phyloP scores from a whole-genome alignment of 768 basidiomycete species.

The Leucocoprinus leucothites region DNA sequence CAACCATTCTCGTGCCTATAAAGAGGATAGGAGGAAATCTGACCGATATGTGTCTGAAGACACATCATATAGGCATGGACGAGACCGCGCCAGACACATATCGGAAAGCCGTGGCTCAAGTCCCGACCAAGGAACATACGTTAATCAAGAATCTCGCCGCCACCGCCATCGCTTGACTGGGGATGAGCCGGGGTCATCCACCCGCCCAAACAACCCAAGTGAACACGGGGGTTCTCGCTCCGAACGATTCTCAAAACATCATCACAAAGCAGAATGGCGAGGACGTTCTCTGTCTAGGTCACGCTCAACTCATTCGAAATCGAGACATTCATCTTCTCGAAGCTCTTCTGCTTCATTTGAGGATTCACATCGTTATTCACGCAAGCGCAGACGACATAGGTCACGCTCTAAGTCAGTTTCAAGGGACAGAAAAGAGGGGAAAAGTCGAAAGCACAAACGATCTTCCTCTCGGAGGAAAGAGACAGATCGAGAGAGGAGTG shows the following conservation, averaged over 20 bases:
- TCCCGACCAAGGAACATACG: not conserved
- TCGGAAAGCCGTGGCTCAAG: not conserved
- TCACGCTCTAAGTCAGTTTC: constrained; percentile 13
- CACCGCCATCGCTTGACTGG: not conserved
- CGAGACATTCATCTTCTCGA: constrained; percentile 4
- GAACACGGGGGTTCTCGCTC: not conserved
- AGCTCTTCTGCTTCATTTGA: not conserved
- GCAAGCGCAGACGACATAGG: constrained; percentile 13
- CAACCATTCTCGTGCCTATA: not conserved
- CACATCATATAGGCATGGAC: not conserved
- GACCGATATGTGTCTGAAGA: not conserved
- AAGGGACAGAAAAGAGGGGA: constrained; percentile 15
- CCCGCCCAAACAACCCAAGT: not conserved
- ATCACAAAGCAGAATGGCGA: not conserved
- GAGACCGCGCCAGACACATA: not conserved
- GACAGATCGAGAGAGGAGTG: constrained; percentile 29
- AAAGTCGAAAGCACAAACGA: constrained; percentile 18
- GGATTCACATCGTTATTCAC: constrained; percentile 8
- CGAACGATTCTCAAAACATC: not conserved
- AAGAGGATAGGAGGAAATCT: not conserved
- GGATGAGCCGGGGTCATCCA: not conserved
- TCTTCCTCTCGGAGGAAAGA: constrained; percentile 28
- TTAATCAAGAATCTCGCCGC: not conserved
- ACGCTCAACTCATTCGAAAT: constrained; percentile 9
- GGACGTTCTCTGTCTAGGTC: constrained; percentile 14